Evolutionary conservation across 768 basidiomycete species (phyloP).

Genomic region (Tephrocybe rancida): DNA sequence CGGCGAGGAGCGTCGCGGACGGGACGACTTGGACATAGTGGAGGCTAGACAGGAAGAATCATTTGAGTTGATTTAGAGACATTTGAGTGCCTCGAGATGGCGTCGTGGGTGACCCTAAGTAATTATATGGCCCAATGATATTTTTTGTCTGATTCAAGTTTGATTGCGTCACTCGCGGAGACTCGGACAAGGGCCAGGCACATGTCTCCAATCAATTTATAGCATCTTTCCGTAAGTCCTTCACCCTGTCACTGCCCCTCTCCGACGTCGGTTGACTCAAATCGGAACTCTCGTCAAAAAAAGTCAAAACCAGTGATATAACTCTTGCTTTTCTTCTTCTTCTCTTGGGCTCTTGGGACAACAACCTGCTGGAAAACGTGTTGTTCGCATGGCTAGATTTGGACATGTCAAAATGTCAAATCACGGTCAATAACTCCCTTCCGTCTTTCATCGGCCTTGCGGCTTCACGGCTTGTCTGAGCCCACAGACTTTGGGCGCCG

Average conservation of each 20-base stretch:
- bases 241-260: neutral
- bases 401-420: neutral
- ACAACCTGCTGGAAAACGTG: too few species aligned
- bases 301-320: too few species aligned
- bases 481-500: too few species aligned
- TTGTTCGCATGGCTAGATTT: too few species aligned
- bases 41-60: constrained; percentile 1
- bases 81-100: constrained; percentile 13
- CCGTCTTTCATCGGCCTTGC: neutral
- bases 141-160: constrained; percentile 9
- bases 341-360: too few species aligned
- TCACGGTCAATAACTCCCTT: neutral
- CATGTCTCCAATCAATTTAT: neutral
- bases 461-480: neutral
- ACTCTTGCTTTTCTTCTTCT: too few species aligned
- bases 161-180: constrained; percentile 12
- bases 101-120: constrained; percentile 6
- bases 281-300: too few species aligned
- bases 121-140: neutral
- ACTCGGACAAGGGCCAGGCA: neutral
- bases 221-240: neutral
- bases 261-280: neutral
- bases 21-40: neutral
- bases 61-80: constrained; percentile 4
- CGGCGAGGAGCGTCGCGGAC: neutral